These are phyloP conservation scores for Microdochium paspali DNA, from an alignment of 2,329 filamentous ascomycete species.

Conservation along the genomic window DNA sequence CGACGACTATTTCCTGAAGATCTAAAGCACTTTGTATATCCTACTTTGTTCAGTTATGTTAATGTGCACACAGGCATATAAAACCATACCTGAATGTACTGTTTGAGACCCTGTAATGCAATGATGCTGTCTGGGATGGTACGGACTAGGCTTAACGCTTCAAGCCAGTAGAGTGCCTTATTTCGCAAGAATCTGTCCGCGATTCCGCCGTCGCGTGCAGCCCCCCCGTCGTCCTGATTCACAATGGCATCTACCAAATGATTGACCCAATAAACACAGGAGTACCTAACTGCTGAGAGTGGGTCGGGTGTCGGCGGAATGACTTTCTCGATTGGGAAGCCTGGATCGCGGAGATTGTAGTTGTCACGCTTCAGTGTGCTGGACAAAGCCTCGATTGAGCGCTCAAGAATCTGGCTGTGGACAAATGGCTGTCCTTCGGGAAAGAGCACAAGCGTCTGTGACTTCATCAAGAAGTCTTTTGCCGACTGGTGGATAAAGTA, in stretches of 20 bases:
- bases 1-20: conserved; percentile 1
- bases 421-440: too few relatives aligned
- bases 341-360: conserved; percentile 16
- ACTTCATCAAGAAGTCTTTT: too few relatives aligned
- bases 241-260: conserved; percentile 13
- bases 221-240: neutral
- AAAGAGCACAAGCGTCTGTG: too few relatives aligned
- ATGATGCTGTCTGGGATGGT: conserved; percentile 12
- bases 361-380: conserved; percentile 24
- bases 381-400: too few relatives aligned
- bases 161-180: conserved; percentile 32
- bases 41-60: neutral
- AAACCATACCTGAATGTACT: conserved; percentile 1
- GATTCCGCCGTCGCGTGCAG: conserved; percentile 13
- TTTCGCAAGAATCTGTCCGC: conserved; percentile 21
- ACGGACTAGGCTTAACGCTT: conserved; percentile 26
- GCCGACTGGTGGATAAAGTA: too few relatives aligned
- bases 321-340: conserved; percentile 12
- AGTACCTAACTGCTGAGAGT: conserved; percentile 16
- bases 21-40: conserved; percentile 1
- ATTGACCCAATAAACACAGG: conserved; percentile 23
- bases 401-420: too few relatives aligned
- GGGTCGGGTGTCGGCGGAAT: conserved; percentile 12
- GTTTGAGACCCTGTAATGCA: conserved; percentile 11
- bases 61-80: neutral